phyloP scores from a whole-genome alignment of 345 rosid species.

The Populus simonii region DNA sequence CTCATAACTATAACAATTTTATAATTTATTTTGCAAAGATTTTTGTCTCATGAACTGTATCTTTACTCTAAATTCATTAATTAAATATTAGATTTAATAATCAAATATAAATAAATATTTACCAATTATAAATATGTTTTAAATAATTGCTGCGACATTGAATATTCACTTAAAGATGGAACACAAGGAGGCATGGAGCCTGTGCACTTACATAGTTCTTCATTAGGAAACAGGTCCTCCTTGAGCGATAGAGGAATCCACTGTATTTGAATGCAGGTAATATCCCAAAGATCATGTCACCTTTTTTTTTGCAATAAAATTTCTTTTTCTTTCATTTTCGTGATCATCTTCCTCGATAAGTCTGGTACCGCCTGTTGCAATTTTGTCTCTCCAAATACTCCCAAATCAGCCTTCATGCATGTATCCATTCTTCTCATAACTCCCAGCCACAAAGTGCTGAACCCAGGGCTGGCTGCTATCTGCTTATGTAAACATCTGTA shows the following conservation, averaged over 20 bases:
- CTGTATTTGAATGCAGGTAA: constrained; percentile 84
- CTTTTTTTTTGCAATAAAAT: constrained; percentile 59
- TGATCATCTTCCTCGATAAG: constrained; percentile 59
- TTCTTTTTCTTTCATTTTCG: constrained; percentile 61
- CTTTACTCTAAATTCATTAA: too few species aligned
- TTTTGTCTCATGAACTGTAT: too few species aligned
- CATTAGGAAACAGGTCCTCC: constrained; percentile 71
- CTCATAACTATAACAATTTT: too few species aligned
- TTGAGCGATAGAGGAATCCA: constrained; percentile 94
- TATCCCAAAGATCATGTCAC: constrained; percentile 70
- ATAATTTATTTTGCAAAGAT: too few species aligned
- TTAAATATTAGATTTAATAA: too few species aligned
- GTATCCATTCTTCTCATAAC: constrained; percentile 93
- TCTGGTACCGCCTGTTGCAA: constrained; percentile 58
- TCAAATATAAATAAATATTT: too few species aligned
- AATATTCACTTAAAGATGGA: too few species aligned
- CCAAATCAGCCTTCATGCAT: constrained; percentile 84
- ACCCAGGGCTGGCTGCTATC: constrained; percentile 53
- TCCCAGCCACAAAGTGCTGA: constrained; percentile 87
- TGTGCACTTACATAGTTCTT: constrained; percentile 1
- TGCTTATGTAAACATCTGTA: constrained; percentile 47
- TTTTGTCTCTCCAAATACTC: constrained; percentile 56
- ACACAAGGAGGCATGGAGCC: too few species aligned
- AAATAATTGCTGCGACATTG: too few species aligned
- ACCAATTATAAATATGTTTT: too few species aligned